Base-by-base conservation (phyloP, 306 rosid genomes). In the Quercus agrifolia region DNA sequence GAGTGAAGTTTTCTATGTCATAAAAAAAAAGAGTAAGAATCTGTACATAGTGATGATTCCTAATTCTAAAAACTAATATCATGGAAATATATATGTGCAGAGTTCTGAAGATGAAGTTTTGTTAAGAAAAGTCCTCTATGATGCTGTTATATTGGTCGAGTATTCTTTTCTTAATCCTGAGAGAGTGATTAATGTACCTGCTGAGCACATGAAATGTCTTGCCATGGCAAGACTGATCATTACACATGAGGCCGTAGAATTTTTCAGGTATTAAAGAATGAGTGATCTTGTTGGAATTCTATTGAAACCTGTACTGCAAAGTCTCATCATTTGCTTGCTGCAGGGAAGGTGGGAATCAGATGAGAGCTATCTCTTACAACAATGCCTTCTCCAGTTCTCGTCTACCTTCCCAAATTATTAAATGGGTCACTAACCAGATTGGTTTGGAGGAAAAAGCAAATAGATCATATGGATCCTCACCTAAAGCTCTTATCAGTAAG, bases 341-440 rank as follows among this genome's bases (percentile, higher is more conserved):
- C 71, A 94, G 96, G 87, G 87, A 68, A n/a, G 76, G 66, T 59
- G 93, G 89, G 75, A 96, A 94, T 89, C 96, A 85, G 76, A 91
- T 54, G 77, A 90, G 90, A 85, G 85, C 88, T 56, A 35, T 86
- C 82, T 86, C 94, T 63, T 91, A 86, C 74, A 57, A 41, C 49
- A 85, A 74, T 57, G 93, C 93, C 49, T 92, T 89, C 83, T 84
- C 92, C 28, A 71, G 85, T 77, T 94, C 98, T 56, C 79, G 6
- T 17, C 52, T 86, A 70, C 83, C 89, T 56, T 83, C 74, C 20
- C 92, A 87, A 79, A 85, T 92, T 67, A 79, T 88, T 54, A 87
- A 83, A 79, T 87, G 87, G 83, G 81, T 83, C 63, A 82, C 77
- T 56, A 83, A 72, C 78, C 89, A 83, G 79, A 73, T 82, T 57